Evolutionary conservation across 2,329 filamentous ascomycete genomes (phyloP).

Genomic region (Aspergillus fijiensis): DNA sequence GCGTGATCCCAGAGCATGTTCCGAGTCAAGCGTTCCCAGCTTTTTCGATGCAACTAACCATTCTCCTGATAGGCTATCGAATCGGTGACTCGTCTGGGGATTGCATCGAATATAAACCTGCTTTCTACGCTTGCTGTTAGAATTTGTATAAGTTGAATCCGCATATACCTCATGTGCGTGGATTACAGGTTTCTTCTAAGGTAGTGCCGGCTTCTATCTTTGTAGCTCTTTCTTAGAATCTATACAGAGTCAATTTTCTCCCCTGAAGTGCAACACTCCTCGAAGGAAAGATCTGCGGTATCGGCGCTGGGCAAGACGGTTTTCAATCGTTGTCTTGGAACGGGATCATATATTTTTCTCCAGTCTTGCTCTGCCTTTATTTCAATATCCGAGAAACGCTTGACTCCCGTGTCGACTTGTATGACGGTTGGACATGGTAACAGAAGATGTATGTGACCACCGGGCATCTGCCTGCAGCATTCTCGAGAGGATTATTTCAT

Average conservation of each 20-base stretch:
- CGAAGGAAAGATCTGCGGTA: not conserved
- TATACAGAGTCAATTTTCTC: not conserved
- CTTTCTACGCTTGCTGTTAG: not conserved
- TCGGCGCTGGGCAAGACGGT: not conserved
- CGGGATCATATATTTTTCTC: not conserved
- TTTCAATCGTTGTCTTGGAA: not conserved
- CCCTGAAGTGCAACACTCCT: not conserved
- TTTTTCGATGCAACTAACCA: not conserved
- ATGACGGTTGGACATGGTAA: too few relatives aligned
- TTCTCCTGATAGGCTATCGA: accelerated
- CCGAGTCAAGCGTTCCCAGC: not conserved
- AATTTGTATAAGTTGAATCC: not conserved
- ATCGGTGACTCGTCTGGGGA: not conserved
- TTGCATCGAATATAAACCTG: not conserved
- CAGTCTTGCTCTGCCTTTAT: not conserved
- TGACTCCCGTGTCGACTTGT: too few relatives aligned
- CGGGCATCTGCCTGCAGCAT: too few relatives aligned
- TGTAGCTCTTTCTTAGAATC: not conserved
- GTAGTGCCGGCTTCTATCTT: not conserved
- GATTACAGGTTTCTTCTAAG: not conserved
- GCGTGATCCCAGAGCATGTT: not conserved
- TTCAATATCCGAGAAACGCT: not conserved
- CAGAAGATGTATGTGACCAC: too few relatives aligned
- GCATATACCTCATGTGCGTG: too few relatives aligned
- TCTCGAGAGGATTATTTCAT: too few relatives aligned